Evolutionary conservation across 345 rosid genomes (phyloP).

Genomic region (Punica granatum): DNA sequence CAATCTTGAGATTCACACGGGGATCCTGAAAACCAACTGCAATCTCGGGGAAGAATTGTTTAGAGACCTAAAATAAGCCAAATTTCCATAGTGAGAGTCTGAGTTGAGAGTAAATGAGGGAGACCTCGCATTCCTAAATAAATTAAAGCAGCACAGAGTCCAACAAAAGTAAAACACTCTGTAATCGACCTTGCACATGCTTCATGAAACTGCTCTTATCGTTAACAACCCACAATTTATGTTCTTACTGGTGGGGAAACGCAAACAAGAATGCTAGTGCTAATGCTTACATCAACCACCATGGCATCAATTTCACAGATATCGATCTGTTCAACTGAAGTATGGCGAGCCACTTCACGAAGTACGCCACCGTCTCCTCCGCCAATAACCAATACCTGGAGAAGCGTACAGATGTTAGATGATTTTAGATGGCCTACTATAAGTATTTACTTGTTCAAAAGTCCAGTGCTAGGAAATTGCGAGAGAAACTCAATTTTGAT

Average conservation of each 20-base stretch:
- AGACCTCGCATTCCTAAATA: background rate
- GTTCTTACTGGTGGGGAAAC: background rate
- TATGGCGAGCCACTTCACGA: constrained; percentile 82
- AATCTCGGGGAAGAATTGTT: constrained; percentile 69
- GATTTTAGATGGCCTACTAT: background rate
- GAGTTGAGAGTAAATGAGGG: background rate
- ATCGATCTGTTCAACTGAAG: constrained; percentile 79
- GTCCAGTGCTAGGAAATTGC: background rate
- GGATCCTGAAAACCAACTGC: constrained; percentile 92
- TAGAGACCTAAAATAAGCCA: constrained; percentile 53
- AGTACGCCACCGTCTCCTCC: constrained; percentile 98
- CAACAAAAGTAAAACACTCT: background rate
- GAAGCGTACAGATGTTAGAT: background rate
- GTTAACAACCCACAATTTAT: background rate
- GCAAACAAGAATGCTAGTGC: background rate
- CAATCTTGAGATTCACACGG: constrained; percentile 74
- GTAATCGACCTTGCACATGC: background rate
- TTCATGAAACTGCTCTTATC: background rate
- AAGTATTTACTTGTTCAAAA: background rate
- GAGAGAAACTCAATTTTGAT: background rate
- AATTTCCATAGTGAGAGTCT: background rate
- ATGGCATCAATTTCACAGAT: constrained; percentile 93
- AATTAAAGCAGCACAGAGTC: background rate
- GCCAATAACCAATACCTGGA: constrained; percentile 86
- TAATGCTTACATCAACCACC: constrained; percentile 86